phyloP scores from a whole-genome alignment of 768 basidiomycete species.

The Tubosaeta sp. region DNA sequence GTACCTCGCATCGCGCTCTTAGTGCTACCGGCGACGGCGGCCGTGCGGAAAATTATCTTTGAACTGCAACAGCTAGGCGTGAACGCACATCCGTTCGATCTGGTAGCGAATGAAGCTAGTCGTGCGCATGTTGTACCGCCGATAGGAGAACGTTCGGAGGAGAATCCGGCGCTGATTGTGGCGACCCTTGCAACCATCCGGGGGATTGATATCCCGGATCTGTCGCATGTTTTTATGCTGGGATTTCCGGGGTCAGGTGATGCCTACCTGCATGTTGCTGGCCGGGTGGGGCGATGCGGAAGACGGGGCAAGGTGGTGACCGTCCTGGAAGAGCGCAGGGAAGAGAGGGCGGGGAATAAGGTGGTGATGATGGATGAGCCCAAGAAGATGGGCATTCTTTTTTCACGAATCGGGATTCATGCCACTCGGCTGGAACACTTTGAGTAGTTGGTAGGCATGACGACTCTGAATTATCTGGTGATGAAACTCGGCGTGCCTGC shows the following conservation, averaged over 20 bases:
- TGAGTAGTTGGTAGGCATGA: constrained; percentile 31
- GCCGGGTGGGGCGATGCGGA: constrained; percentile 73
- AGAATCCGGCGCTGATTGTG: constrained; percentile 62
- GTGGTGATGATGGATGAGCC: constrained; percentile 31
- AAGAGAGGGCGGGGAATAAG: constrained; percentile 27
- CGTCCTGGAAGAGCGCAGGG: constrained; percentile 43
- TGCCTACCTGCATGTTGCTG: constrained; percentile 65
- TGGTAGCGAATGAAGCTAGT: constrained; percentile 41
- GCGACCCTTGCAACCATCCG: constrained; percentile 66
- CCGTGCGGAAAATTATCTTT: constrained; percentile 58
- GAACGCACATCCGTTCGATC: constrained; percentile 59
- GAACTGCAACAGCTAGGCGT: constrained; percentile 65
- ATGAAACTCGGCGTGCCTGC: constrained; percentile 19
- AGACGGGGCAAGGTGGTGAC: constrained; percentile 62
- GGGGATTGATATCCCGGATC: constrained; percentile 65
- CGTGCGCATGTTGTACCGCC: constrained; percentile 40
- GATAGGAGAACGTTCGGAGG: constrained; percentile 29
- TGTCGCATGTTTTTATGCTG: constrained; percentile 73
- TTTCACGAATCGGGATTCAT: constrained; percentile 40
- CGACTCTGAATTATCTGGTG: constrained; percentile 2
- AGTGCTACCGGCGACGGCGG: constrained; percentile 59
- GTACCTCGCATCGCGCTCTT: constrained; percentile 65
- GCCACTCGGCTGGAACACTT: constrained; percentile 52
- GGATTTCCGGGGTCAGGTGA: constrained; percentile 58
- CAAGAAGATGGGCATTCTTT: constrained; percentile 40